Conservation (phyloP, 2,329 filamentous ascomycete genomes). For the Ophiocordyceps camponoti-saundersi region DNA sequence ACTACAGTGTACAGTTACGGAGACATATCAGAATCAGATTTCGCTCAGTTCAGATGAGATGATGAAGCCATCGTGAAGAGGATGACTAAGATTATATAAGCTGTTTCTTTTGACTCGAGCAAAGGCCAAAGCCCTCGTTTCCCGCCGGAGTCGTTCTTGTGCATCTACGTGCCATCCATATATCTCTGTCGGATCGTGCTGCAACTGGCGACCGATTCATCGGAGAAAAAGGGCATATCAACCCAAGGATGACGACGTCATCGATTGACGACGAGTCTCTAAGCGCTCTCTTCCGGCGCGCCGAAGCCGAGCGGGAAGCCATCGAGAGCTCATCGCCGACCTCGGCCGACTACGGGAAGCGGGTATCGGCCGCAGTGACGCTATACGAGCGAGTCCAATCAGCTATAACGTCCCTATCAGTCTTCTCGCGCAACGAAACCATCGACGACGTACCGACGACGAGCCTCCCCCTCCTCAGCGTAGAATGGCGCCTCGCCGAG, state of each 20-base stretch:
- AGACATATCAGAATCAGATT: no score
- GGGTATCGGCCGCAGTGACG: neutral
- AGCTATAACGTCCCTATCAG: neutral
- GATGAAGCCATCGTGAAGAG: no score
- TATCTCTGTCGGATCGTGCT: no score
- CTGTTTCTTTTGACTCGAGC: no score
- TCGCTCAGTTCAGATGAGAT: no score
- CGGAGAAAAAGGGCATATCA: neutral
- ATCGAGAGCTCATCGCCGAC: neutral
- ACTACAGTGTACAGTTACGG: no score
- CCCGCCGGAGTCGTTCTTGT: no score
- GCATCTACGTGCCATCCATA: no score
- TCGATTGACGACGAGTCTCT: constrained; percentile 13
- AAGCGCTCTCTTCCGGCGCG: neutral
- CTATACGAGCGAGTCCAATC: neutral
- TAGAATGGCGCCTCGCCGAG: constrained; percentile 20
- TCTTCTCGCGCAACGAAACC: neutral
- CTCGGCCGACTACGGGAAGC: neutral
- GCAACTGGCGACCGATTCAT: no score
- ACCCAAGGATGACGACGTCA: neutral
- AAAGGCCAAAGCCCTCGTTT: no score
- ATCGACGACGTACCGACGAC: neutral
- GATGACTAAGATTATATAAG: no score
- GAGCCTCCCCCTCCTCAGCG: neutral
- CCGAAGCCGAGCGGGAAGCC: neutral